Percentiles rank a stretch among this genome's conserved stretches.
These are phyloP conservation scores for Starmerella kuoi DNA, from an alignment of 805 yeast species.

Conservation along the genomic window DNA sequence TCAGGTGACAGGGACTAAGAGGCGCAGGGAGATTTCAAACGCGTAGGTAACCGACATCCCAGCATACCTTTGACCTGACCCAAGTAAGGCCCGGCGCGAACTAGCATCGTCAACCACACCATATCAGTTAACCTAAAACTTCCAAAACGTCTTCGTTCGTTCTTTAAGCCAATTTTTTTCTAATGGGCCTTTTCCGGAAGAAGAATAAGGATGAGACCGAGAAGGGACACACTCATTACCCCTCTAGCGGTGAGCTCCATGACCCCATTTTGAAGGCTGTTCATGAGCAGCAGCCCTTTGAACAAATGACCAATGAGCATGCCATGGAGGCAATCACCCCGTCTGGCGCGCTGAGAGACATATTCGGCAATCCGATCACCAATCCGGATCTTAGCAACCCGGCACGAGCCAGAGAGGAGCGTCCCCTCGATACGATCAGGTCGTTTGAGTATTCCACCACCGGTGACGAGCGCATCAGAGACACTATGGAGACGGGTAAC, in stretches of 20 bases:
- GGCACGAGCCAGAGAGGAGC: conserved; percentile 80
- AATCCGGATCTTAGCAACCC: conserved; percentile 88
- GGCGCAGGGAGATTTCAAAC: too few relatives aligned
- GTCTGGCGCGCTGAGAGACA: conserved; percentile 53
- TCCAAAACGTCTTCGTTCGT: too few relatives aligned
- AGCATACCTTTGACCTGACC: too few relatives aligned
- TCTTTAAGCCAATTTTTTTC: too few relatives aligned
- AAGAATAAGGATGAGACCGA: conserved; percentile 27
- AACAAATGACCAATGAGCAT: conserved; percentile 38
- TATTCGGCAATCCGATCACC: conserved; percentile 70
- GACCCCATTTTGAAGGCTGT: conserved; percentile 92
- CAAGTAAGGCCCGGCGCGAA: too few relatives aligned
- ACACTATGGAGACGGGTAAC: conserved; percentile 63
- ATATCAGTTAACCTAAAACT: too few relatives aligned
- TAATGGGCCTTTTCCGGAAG: conserved; percentile 24
- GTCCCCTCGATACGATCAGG: conserved; percentile 93
- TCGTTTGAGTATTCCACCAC: conserved; percentile 89
- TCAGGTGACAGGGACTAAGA: too few relatives aligned
- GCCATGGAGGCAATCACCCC: conserved; percentile 33
- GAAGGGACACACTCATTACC: conserved; percentile 23
- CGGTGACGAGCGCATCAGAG: conserved; percentile 69
- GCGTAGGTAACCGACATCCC: too few relatives aligned
- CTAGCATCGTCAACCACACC: too few relatives aligned
- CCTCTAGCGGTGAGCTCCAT: conserved; percentile 39
- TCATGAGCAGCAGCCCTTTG: conserved; percentile 92